These are phyloP conservation scores for Enterospora canceri DNA, from an alignment of 371 early-diverging fungal genomes.

Conservation along the genomic window DNA sequence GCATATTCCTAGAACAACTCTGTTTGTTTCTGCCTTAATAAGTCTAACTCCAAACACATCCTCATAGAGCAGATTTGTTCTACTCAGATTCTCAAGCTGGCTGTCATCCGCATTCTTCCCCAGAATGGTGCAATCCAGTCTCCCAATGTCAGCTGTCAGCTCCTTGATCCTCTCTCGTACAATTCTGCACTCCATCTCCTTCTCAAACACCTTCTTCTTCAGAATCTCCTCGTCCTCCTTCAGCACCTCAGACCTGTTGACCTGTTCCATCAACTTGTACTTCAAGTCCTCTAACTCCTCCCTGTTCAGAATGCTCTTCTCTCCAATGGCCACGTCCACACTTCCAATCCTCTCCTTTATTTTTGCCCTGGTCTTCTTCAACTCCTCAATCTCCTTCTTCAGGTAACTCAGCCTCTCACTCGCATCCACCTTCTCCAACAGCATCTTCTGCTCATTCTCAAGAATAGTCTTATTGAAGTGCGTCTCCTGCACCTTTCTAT, in stretches of 20 bases:
- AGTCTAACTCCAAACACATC: conserved; percentile 4
- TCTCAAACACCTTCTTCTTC: conserved; percentile 4
- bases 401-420: not conserved
- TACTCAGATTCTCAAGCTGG: not conserved
- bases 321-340: not conserved
- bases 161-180: not conserved
- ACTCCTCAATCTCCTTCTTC: conserved; percentile 13
- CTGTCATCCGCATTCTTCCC: conserved; percentile 13
- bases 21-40: not conserved
- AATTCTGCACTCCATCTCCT: not conserved
- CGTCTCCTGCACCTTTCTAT: conserved; percentile 37
- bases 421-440: not conserved
- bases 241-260: not conserved
- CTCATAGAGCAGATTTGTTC: not conserved
- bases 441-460: conserved; percentile 15
- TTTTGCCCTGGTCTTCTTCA: conserved; percentile 1
- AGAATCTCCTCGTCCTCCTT: not conserved
- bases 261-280: not conserved
- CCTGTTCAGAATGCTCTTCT: not conserved
- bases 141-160: not conserved
- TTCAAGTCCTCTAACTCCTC: not conserved
- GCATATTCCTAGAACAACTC: not conserved
- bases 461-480: conserved; percentile 38
- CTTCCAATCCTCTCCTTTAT: not conserved
- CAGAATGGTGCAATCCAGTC: not conserved